Percentiles rank a stretch among this genome's conserved stretches.
Conservation (phyloP, 345 rosid genomes). For the Conringia planisiliqua region DNA sequence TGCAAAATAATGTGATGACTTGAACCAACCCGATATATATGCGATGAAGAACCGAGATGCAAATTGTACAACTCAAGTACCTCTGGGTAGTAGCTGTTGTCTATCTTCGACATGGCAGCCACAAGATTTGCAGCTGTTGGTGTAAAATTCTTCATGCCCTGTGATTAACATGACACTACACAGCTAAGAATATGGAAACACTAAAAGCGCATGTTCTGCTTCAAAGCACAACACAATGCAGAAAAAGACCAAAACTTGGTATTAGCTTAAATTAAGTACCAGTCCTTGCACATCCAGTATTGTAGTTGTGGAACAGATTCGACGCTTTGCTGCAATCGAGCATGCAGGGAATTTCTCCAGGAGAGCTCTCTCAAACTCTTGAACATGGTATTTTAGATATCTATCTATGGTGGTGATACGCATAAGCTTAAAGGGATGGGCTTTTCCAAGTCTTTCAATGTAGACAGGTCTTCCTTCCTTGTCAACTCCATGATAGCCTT, state of each 20-base stretch:
- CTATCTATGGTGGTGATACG: constrained; percentile 73
- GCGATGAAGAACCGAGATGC: neutral
- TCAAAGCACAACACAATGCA: neutral
- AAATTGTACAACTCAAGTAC: constrained; percentile 36
- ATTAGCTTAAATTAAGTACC: constrained; percentile 45
- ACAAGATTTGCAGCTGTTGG: constrained; percentile 84
- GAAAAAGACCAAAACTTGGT: neutral
- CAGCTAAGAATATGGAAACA: constrained; percentile 27
- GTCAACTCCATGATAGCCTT: constrained; percentile 97
- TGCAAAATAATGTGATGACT: constrained; percentile 32
- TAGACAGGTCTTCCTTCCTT: constrained; percentile 95
- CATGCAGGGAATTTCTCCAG: constrained; percentile 90
- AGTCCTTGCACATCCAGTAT: constrained; percentile 88
- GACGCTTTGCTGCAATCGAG: constrained; percentile 79
- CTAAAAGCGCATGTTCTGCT: neutral
- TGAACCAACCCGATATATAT: neutral
- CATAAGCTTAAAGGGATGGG: constrained; percentile 84
- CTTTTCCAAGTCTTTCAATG: constrained; percentile 92
- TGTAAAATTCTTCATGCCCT: constrained; percentile 91
- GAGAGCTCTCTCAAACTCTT: constrained; percentile 89
- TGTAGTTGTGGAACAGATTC: constrained; percentile 76
- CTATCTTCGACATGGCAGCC: constrained; percentile 74
- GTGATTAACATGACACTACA: constrained; percentile 32
- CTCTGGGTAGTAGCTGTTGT: constrained; percentile 94
- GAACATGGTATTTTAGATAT: constrained; percentile 88